Percentiles rank a stretch among this genome's conserved stretches.
Evolutionary conservation across 2,329 filamentous ascomycete genomes (phyloP).

Genomic region (Didymella segeticola): DNA sequence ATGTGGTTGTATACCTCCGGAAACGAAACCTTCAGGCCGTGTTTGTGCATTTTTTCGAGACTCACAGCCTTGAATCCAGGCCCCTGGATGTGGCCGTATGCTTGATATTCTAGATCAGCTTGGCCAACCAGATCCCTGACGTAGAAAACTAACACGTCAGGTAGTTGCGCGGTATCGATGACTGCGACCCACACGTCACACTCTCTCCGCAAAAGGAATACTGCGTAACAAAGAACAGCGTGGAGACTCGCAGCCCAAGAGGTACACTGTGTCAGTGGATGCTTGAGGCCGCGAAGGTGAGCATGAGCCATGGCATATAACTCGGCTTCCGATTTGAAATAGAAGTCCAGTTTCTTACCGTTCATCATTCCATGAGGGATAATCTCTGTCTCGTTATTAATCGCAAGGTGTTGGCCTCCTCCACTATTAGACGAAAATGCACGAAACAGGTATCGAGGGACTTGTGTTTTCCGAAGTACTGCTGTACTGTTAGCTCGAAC

Average conservation of each 20-base stretch:
- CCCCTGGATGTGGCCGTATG: constrained; percentile 7
- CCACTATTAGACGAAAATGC: not conserved
- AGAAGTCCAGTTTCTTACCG: not conserved
- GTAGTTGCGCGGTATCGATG: constrained; percentile 6
- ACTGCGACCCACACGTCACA: constrained; percentile 1
- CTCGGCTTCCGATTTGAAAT: not conserved
- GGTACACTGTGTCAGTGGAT: constrained; percentile 1
- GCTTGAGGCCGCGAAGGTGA: not conserved
- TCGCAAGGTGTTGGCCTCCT: not conserved
- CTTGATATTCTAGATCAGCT: constrained; percentile 4
- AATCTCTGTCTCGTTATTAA: constrained; percentile 4
- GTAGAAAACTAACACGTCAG: constrained; percentile 13
- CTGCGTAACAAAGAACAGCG: constrained; percentile 8
- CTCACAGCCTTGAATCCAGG: constrained; percentile 1
- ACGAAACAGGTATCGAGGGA: constrained; percentile 18
- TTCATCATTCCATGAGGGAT: constrained; percentile 10
- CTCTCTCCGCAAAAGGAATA: not conserved
- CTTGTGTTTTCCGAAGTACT: not conserved
- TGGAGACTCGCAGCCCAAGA: constrained; percentile 15
- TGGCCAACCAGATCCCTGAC: not conserved
- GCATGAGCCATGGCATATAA: not conserved
- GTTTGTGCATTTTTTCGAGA: too few species aligned
- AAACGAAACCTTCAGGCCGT: too few species aligned
- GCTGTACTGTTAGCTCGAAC: not conserved
- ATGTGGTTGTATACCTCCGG: too few species aligned